Percentiles rank a stretch among this genome's conserved stretches.
These are phyloP conservation scores for Citrullus colocynthis DNA, from an alignment of 306 rosid genomes.

Conservation along the genomic window DNA sequence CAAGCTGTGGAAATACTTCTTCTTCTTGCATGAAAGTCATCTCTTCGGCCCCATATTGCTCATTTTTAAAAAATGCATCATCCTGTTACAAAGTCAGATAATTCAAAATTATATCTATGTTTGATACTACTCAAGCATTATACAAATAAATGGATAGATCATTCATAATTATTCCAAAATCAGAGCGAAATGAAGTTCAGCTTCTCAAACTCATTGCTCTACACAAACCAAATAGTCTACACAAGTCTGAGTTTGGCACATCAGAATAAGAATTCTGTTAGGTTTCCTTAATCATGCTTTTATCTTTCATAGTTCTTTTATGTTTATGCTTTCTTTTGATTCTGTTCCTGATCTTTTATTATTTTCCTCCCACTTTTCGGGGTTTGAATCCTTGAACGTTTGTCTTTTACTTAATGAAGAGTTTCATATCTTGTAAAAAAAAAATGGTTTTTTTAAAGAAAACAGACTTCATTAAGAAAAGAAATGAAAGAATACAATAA, in stretches of 20 bases:
- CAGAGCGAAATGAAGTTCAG: neutral
- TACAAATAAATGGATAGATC: neutral
- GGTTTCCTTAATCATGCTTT: too few relatives aligned
- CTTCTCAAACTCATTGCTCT: neutral
- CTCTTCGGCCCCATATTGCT: conserved; percentile 48
- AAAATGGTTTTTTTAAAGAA: too few relatives aligned
- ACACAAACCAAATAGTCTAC: neutral
- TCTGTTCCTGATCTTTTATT: too few relatives aligned
- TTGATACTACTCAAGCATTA: neutral
- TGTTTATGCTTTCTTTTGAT: too few relatives aligned
- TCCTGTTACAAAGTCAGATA: conserved; percentile 34
- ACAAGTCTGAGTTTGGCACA: neutral
- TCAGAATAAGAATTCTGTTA: neutral
- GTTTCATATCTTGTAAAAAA: too few relatives aligned
- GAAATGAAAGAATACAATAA: too few relatives aligned
- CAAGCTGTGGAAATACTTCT: conserved; percentile 46
- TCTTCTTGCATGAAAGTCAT: conserved; percentile 85
- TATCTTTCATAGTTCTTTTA: too few relatives aligned
- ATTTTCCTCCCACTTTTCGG: too few relatives aligned
- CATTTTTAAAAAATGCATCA: conserved; percentile 17
- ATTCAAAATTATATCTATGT: neutral
- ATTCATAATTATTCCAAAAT: too few relatives aligned
- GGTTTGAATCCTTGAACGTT: too few relatives aligned
- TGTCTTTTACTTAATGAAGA: too few relatives aligned
- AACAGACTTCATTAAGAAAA: too few relatives aligned